Base-by-base conservation (phyloP, 768 basidiomycete species). In the Lepiota brunneoincarnata region DNA sequence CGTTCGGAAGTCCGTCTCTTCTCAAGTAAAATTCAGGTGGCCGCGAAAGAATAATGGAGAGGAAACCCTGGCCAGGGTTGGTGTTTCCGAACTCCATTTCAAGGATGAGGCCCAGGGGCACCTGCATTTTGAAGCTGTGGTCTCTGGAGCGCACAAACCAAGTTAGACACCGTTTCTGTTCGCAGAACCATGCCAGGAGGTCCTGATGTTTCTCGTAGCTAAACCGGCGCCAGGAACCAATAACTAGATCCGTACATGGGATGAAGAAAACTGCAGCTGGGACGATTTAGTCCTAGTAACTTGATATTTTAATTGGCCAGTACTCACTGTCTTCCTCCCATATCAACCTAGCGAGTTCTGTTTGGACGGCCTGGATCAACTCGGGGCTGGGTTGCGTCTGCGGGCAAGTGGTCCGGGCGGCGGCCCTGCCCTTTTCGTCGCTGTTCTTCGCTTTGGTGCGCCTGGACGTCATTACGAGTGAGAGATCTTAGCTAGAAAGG, bases 121-220 rank as follows among this genome's bases (percentile, higher is more conserved):
- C 76, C 57, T 89, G 87, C 87, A 93, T 93, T 68, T 92, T 92
- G 77, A 91, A 92, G 17, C 87, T 81, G 58, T 78, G 79, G 18
- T 87, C 88, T 0, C 71, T 75, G 5, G 86, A 86, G 38, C 83
- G 81, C 51, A 93, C 85, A 67, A 86, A 93, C 91, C 91, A 93
- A 3, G 80, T 81, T 24, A 93, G 70, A 62, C 79, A 83, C 38
- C 78, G 82, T 60, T 81, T 86, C 38, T 66, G 57, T 20, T 91
- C 86, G 65, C 80, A 91, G 11, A 87, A 73, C 67, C 91, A 93
- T 1, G 88, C 87, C 31, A 92, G 75, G 7, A 93, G 75, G 67
- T 90, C 89, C 58, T 85, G 77, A 49, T 78, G 79, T 58, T 69
- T 72, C 3, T 72, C 63, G 20, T 74, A 82, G 80, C 1, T 82